Percentiles rank a stretch among this genome's conserved stretches.
Conservation (phyloP, 1,139 yeast species). For the Kodamaea sp. region DNA sequence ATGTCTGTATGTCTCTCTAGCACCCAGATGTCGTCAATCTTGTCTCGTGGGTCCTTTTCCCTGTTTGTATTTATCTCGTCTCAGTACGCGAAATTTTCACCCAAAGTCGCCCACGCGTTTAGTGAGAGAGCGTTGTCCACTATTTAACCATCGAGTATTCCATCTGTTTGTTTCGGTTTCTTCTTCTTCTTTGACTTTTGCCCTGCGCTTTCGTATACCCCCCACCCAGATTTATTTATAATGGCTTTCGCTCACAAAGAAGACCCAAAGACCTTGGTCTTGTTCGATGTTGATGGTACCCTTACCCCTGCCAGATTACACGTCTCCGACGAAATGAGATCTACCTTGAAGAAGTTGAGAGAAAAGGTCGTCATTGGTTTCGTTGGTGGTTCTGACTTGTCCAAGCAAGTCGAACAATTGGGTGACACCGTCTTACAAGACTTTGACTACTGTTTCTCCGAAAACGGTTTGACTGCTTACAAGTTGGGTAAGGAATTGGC, state of each 20-base stretch:
- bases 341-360: slow-evolving; percentile 71
- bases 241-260: slow-evolving; percentile 58
- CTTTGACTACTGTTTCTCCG: slow-evolving; percentile 95
- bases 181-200: no score
- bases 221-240: slow-evolving; percentile 4
- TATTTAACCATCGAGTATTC: neutral
- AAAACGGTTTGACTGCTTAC: slow-evolving; percentile 97
- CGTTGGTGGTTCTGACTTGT: slow-evolving; percentile 96
- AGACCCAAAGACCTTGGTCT: slow-evolving; percentile 64
- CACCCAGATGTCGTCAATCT: no score
- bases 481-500: slow-evolving; percentile 85
- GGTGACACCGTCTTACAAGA: slow-evolving; percentile 75
- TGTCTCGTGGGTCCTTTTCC: no score
- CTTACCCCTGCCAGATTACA: slow-evolving; percentile 93
- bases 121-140: slow-evolving; percentile 1
- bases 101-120: slow-evolving; percentile 1
- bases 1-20: no score
- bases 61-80: no score
- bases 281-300: slow-evolving; percentile 98
- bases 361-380: slow-evolving; percentile 93
- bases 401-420: slow-evolving; percentile 94
- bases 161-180: no score
- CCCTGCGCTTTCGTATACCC: no score
- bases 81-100: slow-evolving; percentile 3
- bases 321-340: slow-evolving; percentile 78